Conservation (phyloP, 495 filamentous ascomycete species). For the Lasiosphaeria hispida region DNA sequence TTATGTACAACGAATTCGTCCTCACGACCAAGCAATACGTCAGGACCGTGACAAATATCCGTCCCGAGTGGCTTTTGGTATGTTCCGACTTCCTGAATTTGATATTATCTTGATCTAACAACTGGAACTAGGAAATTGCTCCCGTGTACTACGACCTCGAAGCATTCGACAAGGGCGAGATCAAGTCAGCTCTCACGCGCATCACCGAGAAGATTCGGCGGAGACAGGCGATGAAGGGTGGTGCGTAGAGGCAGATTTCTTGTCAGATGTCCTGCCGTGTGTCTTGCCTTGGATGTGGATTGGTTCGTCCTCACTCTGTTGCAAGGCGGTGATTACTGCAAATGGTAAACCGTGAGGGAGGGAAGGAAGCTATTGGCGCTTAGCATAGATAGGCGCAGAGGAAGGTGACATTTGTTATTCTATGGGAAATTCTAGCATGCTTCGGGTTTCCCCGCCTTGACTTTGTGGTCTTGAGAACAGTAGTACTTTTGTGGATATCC, state of each 20-base stretch:
- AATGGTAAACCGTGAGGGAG: no score
- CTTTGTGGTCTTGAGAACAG: no score
- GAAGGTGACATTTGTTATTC: no score
- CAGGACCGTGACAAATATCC: slow-evolving; percentile 63
- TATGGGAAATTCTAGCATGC: no score
- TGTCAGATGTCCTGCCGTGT: no score
- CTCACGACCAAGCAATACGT: slow-evolving; percentile 95
- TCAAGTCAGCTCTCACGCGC: slow-evolving; percentile 71
- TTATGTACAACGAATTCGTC: slow-evolving; percentile 98
- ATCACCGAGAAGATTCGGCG: slow-evolving; percentile 73
- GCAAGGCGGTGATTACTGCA: no score
- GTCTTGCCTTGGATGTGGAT: no score
- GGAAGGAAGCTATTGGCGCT: no score
- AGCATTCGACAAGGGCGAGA: slow-evolving; percentile 79
- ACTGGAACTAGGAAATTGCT: slow-evolving; percentile 67
- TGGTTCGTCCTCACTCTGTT: no score
- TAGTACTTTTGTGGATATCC: no score
- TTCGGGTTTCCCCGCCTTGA: no score
- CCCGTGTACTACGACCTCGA: slow-evolving; percentile 88
- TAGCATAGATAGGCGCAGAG: no score
- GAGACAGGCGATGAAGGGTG: slow-evolving; percentile 64
- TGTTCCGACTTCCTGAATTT: slow-evolving; percentile 35
- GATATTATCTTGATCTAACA: slow-evolving; percentile 19
- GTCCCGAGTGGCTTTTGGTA: slow-evolving; percentile 86
- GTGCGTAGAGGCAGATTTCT: slow-evolving; percentile 9